Base-by-base conservation (phyloP, 805 yeast genomes). In the Saturnispora ahearnii region DNA sequence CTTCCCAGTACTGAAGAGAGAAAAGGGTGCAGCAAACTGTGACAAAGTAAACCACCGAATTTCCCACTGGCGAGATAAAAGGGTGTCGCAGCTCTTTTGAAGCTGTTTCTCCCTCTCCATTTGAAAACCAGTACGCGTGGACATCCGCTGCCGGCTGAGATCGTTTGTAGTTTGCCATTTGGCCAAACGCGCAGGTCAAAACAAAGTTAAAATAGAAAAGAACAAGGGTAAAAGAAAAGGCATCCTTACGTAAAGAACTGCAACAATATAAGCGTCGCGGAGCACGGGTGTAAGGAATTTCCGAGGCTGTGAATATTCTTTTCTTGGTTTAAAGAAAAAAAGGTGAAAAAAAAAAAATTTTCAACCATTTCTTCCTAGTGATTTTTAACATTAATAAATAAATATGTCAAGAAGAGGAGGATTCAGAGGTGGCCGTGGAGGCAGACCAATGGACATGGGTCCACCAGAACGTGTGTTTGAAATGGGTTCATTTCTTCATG, bases 381-480 rank as follows among this genome's bases (percentile, higher is more conserved):
- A 26, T 26, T 26, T 6, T 26, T 26, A 26, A 26, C 29, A 26
- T 26, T 26, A 36, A 18, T 11, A 36, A 30, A 26, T 28, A 34
- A 37, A 30, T 21, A 82, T 81, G 87, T 79, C 78, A 66, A 79
- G 87, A 76, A 68, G 82, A 69, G 84, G 84, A 49, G 82, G 82
- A 46, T 76, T 72, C 63, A 75, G 82, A 64, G 84, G 87, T 54
- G 87, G 88, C 50, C 79, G 86, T 67, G 77, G 86, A 58, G 84
- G 90, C 57, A 52, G 56, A 48, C 81, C 84, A 53, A 75, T 74
- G 55, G 90, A 83, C 62, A 88, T 82, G 71, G 99, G 99, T 48
- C 99, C 99, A 40, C 99, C 99, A 63, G 99, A 91, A 58, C 73
- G 81, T 50, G 97, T 93, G 28, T 74, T 86, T 60, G 98, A 90